Evolutionary conservation across 2,329 filamentous ascomycete genomes (phyloP).

Genomic region (Alternaria sp.): DNA sequence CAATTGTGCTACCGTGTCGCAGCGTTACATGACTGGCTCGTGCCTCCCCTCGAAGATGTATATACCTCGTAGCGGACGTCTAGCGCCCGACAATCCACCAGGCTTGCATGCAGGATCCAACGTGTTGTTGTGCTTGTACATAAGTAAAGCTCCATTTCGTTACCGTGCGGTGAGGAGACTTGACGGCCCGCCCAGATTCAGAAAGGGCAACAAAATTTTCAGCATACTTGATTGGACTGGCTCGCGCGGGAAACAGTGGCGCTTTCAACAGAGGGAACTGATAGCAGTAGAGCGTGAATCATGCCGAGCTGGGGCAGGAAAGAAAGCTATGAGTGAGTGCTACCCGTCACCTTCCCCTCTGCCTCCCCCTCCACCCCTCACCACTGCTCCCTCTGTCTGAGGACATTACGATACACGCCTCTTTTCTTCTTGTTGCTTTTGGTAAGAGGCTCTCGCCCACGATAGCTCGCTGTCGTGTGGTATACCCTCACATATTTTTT

Average conservation of each 20-base stretch:
- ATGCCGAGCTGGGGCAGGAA: conserved; percentile 51
- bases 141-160: conserved; percentile 19
- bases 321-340: conserved; percentile 50
- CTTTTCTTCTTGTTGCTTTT: conserved; percentile 9
- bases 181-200: conserved; percentile 19
- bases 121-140: conserved; percentile 17
- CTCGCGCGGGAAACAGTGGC: conserved; percentile 8
- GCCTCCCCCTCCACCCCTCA: conserved; percentile 9
- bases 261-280: conserved; percentile 15
- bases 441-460: conserved; percentile 10
- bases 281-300: conserved; percentile 32
- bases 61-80: conserved; percentile 8
- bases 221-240: conserved; percentile 13
- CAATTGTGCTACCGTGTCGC: conserved; percentile 4
- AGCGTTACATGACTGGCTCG: conserved; percentile 16
- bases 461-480: not conserved
- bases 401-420: conserved; percentile 1
- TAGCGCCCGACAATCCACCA: conserved; percentile 17
- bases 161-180: conserved; percentile 17
- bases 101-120: conserved; percentile 16
- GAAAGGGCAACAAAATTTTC: conserved; percentile 19
- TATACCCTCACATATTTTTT: conserved; percentile 4
- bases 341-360: conserved; percentile 17
- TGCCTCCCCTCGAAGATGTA: conserved; percentile 6
- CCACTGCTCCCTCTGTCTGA: conserved; percentile 6